Evolutionary conservation across 352 stramenopile species (phyloP).

Genomic region (Halophytophthora batemanensis): DNA sequence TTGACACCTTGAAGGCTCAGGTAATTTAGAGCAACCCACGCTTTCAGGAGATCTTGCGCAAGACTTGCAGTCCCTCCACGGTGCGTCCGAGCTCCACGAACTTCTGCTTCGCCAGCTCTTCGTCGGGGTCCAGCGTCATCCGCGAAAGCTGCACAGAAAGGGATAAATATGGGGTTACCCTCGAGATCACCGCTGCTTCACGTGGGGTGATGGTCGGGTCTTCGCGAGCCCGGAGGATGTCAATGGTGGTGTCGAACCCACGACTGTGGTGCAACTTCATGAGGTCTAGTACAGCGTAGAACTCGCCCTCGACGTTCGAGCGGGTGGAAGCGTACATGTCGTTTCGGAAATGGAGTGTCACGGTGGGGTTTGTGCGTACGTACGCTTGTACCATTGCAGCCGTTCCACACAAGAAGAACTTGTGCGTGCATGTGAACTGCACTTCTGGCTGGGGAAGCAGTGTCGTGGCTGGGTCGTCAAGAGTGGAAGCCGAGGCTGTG

Average conservation of each 20-base stretch:
- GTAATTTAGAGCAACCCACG: not conserved
- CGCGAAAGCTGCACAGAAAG: slow-evolving; percentile 43
- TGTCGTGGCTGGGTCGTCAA: slow-evolving; percentile 3
- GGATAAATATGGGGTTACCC: slow-evolving; percentile 46
- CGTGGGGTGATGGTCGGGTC: slow-evolving; percentile 44
- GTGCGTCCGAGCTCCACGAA: slow-evolving; percentile 47
- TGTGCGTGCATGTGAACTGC: slow-evolving; percentile 63
- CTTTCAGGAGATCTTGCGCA: slow-evolving; percentile 50
- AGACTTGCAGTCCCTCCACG: slow-evolving; percentile 44
- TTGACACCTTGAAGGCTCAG: too few relatives aligned
- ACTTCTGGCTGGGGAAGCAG: slow-evolving; percentile 17
- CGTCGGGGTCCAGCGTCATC: slow-evolving; percentile 31
- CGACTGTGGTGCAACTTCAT: slow-evolving; percentile 28
- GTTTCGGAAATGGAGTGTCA: slow-evolving; percentile 55
- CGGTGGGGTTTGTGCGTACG: slow-evolving; percentile 25
- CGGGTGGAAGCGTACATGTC: slow-evolving; percentile 72
- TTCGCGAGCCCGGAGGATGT: slow-evolving; percentile 33
- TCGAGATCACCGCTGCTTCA: slow-evolving; percentile 42
- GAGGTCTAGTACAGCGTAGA: slow-evolving; percentile 40
- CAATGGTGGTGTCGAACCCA: slow-evolving; percentile 44
- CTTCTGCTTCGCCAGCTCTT: slow-evolving; percentile 28
- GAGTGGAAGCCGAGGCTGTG: slow-evolving; percentile 1
- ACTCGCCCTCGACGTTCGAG: slow-evolving; percentile 37
- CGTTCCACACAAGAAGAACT: slow-evolving; percentile 50
- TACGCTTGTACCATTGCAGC: slow-evolving; percentile 27